Conservation (phyloP, 78 protist genomes). For the Tieghemostelium lacteum region DNA sequence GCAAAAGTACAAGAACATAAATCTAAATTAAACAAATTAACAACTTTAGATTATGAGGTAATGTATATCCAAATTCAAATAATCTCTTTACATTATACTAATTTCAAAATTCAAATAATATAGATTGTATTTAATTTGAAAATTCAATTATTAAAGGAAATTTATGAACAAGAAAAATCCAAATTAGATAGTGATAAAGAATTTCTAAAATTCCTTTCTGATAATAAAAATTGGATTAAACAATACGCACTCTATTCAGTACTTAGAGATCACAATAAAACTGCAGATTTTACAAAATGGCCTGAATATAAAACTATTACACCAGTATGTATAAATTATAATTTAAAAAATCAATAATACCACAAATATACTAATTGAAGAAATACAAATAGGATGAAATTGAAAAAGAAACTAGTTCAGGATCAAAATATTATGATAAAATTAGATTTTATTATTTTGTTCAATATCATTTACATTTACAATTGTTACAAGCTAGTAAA, state of each 20-base stretch:
- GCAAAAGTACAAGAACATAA: constrained; percentile 3
- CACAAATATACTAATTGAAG: background rate
- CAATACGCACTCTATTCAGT: constrained; percentile 83
- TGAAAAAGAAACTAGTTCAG: constrained; percentile 24
- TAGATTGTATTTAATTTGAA: constrained; percentile 44
- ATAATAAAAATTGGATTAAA: constrained; percentile 82
- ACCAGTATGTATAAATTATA: too few relatives aligned
- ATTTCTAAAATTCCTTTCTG: constrained; percentile 22
- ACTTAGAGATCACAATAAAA: constrained; percentile 72
- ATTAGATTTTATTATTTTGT: constrained; percentile 79
- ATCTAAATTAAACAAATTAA: constrained; percentile 61
- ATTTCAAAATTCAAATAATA: background rate
- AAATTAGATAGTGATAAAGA: constrained; percentile 21
- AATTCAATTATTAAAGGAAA: constrained; percentile 2
- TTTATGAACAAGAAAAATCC: constrained; percentile 6
- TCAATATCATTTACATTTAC: constrained; percentile 88
- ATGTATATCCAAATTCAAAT: background rate
- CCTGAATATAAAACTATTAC: constrained; percentile 40
- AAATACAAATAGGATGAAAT: constrained; percentile 12
- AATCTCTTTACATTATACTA: background rate
- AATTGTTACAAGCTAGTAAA: constrained; percentile 74
- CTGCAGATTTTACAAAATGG: constrained; percentile 80
- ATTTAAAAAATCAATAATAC: background rate
- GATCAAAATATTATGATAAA: constrained; percentile 50
- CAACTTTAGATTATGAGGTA: constrained; percentile 78